Conservation (phyloP, 2,329 filamentous ascomycete species). For the Arthrinium phaeospermum region DNA sequence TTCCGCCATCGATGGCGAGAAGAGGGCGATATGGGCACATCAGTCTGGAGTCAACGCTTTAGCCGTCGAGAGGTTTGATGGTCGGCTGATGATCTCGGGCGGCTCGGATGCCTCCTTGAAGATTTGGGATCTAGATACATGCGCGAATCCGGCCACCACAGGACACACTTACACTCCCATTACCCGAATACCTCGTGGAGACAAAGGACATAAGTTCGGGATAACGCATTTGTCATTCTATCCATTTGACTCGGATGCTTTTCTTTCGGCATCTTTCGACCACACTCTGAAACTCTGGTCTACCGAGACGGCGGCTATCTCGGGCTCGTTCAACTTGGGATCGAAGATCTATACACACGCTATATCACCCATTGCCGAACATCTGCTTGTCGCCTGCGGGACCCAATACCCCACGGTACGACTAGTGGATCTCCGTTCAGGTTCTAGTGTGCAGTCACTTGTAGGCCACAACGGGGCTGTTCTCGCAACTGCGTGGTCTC, state of each 20-base stretch:
- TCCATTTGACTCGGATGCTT: conserved; percentile 76
- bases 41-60: conserved; percentile 79
- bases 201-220: conserved; percentile 66
- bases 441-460: conserved; percentile 74
- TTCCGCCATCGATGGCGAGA: conserved; percentile 35
- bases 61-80: conserved; percentile 82
- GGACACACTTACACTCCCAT: conserved; percentile 60
- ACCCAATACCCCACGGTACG: conserved; percentile 86
- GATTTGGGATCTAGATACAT: conserved; percentile 83
- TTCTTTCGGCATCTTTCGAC: conserved; percentile 80
- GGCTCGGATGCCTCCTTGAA: conserved; percentile 85
- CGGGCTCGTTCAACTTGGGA: conserved; percentile 71
- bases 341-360: conserved; percentile 78
- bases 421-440: conserved; percentile 84
- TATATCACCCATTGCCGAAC: conserved; percentile 72
- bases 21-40: conserved; percentile 66
- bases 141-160: conserved; percentile 47
- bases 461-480: conserved; percentile 72
- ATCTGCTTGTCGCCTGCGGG: conserved; percentile 84
- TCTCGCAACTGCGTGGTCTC: conserved; percentile 80
- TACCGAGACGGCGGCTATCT: conserved; percentile 64
- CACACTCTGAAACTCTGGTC: conserved; percentile 78
- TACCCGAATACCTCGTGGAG: conserved; percentile 54
- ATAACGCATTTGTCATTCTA: conserved; percentile 81
- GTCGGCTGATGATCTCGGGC: conserved; percentile 81